Percentiles rank a stretch among this genome's conserved stretches.
Evolutionary conservation across 345 rosid genomes (phyloP).

Genomic region (Dipteronia sinensis): DNA sequence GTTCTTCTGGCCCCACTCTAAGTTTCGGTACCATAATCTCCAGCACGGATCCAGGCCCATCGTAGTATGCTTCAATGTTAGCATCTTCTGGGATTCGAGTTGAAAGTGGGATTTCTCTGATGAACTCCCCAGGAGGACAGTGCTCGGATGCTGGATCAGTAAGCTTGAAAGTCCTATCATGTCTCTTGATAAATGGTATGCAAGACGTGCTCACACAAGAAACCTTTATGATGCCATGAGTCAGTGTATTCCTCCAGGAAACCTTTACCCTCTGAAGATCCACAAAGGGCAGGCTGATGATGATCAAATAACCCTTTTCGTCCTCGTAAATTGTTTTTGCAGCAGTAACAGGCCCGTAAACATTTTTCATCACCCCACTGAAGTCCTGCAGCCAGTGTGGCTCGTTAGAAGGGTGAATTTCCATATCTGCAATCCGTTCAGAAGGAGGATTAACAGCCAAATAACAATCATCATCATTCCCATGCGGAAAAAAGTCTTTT

Average conservation of each 20-base stretch:
- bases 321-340: conserved; percentile 94
- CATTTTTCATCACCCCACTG: conserved; percentile 81
- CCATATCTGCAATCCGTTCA: conserved; percentile 50
- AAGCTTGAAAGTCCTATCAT: conserved; percentile 87
- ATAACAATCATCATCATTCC: conserved; percentile 63
- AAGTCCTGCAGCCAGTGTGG: conserved; percentile 77
- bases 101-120: conserved; percentile 82
- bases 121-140: conserved; percentile 97
- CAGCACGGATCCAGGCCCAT: conserved; percentile 85
- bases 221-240: conserved; percentile 80
- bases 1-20: conserved; percentile 85
- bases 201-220: conserved; percentile 84
- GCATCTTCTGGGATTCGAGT: conserved; percentile 96
- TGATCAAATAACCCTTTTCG: conserved; percentile 74
- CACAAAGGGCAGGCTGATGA: conserved; percentile 86
- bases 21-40: conserved; percentile 95
- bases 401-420: conserved; percentile 59
- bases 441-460: conserved; percentile 47
- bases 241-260: conserved; percentile 88
- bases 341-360: conserved; percentile 88
- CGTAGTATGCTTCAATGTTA: conserved; percentile 85
- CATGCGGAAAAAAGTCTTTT: conserved; percentile 73
- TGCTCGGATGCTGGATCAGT: conserved; percentile 93
- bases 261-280: conserved; percentile 94
- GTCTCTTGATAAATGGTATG: conserved; percentile 77